These are phyloP conservation scores for Neurospora terricola DNA, from an alignment of 495 filamentous ascomycete genomes.

Conservation along the genomic window DNA sequence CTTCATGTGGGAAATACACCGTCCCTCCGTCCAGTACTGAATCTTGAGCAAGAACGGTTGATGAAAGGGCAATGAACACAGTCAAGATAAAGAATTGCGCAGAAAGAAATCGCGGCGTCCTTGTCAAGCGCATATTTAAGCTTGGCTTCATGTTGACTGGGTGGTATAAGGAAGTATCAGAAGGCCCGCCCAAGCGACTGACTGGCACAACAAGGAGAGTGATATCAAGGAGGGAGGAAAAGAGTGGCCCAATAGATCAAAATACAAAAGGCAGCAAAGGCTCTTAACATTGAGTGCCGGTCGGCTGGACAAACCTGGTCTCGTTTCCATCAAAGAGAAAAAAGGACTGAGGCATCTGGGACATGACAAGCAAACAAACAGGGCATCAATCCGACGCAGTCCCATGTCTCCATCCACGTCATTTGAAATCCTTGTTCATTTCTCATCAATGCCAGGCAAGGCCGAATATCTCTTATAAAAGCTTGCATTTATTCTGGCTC, in stretches of 20 bases:
- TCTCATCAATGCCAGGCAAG: too few relatives aligned
- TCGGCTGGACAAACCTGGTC: not conserved
- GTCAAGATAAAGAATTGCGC: too few relatives aligned
- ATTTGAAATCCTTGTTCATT: too few relatives aligned
- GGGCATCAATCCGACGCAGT: not conserved
- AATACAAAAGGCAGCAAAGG: not conserved
- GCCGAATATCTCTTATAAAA: too few relatives aligned
- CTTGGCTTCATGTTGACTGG: too few relatives aligned
- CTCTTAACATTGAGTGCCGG: not conserved
- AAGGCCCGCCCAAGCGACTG: not conserved
- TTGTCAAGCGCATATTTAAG: too few relatives aligned
- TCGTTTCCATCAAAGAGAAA: not conserved
- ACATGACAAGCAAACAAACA: not conserved
- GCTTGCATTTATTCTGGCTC: too few relatives aligned
- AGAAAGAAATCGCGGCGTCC: too few relatives aligned
- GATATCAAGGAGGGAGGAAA: not conserved
- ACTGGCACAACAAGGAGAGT: not conserved
- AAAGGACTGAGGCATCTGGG: not conserved
- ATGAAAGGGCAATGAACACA: too few relatives aligned
- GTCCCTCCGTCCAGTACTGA: too few relatives aligned
- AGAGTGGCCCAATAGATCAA: not conserved
- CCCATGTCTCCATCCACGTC: not conserved
- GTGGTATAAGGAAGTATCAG: not conserved
- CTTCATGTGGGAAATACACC: too few relatives aligned
- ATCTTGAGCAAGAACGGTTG: too few relatives aligned